Evolutionary conservation across 192 early-diverging fungal genomes (phyloP).

Genomic region (Fimicolochytrium jonesii): DNA sequence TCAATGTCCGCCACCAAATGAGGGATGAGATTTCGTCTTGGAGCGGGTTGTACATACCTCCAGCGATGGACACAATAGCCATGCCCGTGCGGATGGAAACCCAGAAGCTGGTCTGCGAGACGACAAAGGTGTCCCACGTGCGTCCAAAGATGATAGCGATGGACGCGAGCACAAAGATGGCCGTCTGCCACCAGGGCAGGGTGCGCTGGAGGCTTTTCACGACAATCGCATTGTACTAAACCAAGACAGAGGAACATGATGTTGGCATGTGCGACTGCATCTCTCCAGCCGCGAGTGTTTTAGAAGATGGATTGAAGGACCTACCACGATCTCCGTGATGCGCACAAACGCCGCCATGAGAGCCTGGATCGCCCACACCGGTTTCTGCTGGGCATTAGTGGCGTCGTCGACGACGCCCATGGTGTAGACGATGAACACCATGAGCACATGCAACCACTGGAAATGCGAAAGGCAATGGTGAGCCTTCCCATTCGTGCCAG

Average conservation of each 20-base stretch:
- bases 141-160: slow-evolving; percentile 1
- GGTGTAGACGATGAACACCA: neutral
- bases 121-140: neutral
- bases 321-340: slow-evolving; percentile 15
- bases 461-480: no score
- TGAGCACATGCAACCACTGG: neutral
- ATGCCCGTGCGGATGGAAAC: slow-evolving; percentile 7
- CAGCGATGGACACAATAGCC: neutral
- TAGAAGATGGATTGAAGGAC: no score
- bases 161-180: neutral
- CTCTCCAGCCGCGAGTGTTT: no score
- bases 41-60: slow-evolving; percentile 4
- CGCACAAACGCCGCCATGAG: slow-evolving; percentile 5
- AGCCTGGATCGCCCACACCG: slow-evolving; percentile 1
- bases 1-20: no score
- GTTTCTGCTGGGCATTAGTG: neutral
- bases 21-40: no score
- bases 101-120: neutral
- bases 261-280: no score
- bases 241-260: no score
- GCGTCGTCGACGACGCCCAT: neutral
- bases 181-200: neutral
- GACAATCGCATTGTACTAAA: slow-evolving; percentile 11
- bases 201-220: neutral
- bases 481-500: no score